Evolutionary conservation across 495 filamentous ascomycete species (phyloP), one percentile per base, ranked within the genome.

Genomic region (Alectoria sarmentosa): DNA sequence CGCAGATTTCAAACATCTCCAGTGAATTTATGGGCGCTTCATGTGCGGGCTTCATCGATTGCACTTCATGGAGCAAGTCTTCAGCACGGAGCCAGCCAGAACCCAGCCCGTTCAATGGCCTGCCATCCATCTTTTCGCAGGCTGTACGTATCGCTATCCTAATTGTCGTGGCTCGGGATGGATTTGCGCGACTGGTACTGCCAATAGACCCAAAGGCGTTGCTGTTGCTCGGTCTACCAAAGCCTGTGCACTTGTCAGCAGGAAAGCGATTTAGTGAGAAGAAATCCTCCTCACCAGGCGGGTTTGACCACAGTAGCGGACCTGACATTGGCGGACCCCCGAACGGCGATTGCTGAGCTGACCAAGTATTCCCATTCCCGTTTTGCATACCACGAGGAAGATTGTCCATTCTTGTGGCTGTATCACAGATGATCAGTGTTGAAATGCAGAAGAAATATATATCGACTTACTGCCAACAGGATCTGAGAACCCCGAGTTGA

Each of bases 1-100:
- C 92, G 74, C 89, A 93, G 63, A 96, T 90, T 57, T 90, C 88
- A n/a, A 91, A 79, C 73, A 98, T 80, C 67, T 96, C 92, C 37
- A 84, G 77, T 60, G 89, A 77, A 4, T 77, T 77, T 64, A 94
- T 83, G 0, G 82, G 74, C 3, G 82, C 75, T 48, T 91, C 87
- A 46, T 73, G 75, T 0, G 78, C 67, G 30, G 81, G 75, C 39
- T 82, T 85, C 42, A 85, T 74, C 55, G 80, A 72, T 38, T 90
- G 85, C 17, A 96, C 79, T 60, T 88, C 86, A 7, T 78, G 78
- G 58, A 88, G 83, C 58, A 97, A 80, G 21, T 76, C 74, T 17
- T 83, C 79, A 52, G 92, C 80, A 64, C 87, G 80, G 64, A 92
- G 83, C 75, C 86, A 96, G 10, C 83, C 83, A 42, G 82, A 78